These are phyloP conservation scores for Sonneratia alba DNA, from an alignment of 345 rosid species.

Conservation along the genomic window DNA sequence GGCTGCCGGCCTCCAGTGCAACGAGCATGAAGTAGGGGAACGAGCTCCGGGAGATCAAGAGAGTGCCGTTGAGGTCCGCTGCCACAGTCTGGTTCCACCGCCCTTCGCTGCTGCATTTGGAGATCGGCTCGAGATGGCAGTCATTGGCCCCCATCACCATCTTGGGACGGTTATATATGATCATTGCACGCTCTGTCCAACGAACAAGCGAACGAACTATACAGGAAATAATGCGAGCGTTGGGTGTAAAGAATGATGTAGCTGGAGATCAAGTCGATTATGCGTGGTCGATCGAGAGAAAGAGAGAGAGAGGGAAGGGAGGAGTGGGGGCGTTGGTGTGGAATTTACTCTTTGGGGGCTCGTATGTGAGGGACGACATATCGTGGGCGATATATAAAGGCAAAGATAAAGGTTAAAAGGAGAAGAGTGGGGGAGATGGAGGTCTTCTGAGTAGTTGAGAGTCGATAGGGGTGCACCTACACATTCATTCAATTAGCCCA, in stretches of 20 bases:
- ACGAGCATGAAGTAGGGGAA: slow-evolving; percentile 82
- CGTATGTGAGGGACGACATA: too few relatives aligned
- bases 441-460: slow-evolving; percentile 42
- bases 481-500: slow-evolving; percentile 54
- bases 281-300: neutral
- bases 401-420: neutral
- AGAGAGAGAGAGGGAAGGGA: neutral
- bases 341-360: neutral
- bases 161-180: too few relatives aligned
- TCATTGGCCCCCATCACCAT: slow-evolving; percentile 39
- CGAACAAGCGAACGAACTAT: too few relatives aligned
- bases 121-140: slow-evolving; percentile 38
- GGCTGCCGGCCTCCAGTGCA: slow-evolving; percentile 87
- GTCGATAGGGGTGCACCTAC: slow-evolving; percentile 26
- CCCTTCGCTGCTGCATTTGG: slow-evolving; percentile 41
- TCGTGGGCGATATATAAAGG: slow-evolving; percentile 1
- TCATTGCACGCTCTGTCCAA: too few relatives aligned
- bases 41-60: slow-evolving; percentile 61
- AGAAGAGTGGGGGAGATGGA: slow-evolving; percentile 10
- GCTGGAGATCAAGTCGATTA: too few relatives aligned
- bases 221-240: too few relatives aligned
- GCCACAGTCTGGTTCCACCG: slow-evolving; percentile 71
- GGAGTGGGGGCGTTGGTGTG: neutral
- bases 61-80: slow-evolving; percentile 74
- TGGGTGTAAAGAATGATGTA: neutral